phyloP scores from a whole-genome alignment of 805 yeast genomes.

The Pichia rugopelliculosa region DNA sequence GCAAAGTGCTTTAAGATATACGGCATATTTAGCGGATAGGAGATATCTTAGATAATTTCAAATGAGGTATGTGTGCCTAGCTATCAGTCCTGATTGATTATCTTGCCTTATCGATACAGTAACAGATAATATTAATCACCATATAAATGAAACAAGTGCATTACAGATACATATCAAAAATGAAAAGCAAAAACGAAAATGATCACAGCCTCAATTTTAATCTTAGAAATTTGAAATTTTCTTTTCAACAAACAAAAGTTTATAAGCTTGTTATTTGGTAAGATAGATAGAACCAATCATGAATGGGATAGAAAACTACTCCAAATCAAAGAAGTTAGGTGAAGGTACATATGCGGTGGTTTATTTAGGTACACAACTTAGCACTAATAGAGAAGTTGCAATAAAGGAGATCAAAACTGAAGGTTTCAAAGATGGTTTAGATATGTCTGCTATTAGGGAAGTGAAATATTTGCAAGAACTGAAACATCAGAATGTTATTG shows the following conservation, averaged over 20 bases:
- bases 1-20: background rate
- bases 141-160: too few relatives aligned
- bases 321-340: conserved; percentile 79
- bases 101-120: background rate
- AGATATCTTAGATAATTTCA: background rate
- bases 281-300: background rate
- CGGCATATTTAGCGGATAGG: background rate
- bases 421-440: conserved; percentile 90
- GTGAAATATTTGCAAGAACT: conserved; percentile 83
- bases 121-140: too few relatives aligned
- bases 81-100: background rate
- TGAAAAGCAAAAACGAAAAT: background rate
- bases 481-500: conserved; percentile 73
- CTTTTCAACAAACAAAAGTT: background rate
- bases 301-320: conserved; percentile 22
- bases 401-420: conserved; percentile 94
- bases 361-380: conserved; percentile 64
- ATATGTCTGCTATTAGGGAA: conserved; percentile 95
- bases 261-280: background rate
- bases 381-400: conserved; percentile 61
- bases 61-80: background rate
- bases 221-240: background rate
- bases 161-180: background rate
- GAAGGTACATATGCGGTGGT: conserved; percentile 99
- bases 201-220: background rate